A percentile compares a stretch with the other conserved stretches of the same genome.
Evolutionary conservation across 164 flowering plant species (phyloP).

Genomic region (Liriodendron chinense): DNA sequence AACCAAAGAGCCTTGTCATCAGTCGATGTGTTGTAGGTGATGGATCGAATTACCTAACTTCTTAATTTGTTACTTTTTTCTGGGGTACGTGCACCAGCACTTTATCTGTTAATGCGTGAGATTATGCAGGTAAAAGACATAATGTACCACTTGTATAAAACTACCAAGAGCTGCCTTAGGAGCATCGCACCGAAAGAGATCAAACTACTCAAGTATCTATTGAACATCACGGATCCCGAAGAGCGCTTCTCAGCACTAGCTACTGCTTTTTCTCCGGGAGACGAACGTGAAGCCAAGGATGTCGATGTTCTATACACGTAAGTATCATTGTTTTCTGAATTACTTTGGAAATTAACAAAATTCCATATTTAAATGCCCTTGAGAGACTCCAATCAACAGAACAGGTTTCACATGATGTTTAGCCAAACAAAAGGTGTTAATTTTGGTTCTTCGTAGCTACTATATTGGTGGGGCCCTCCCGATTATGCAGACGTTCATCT

Average conservation of each 20-base stretch:
- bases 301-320: conserved; percentile 73
- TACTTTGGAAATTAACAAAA: background rate
- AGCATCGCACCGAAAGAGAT: conserved; percentile 92
- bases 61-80: no score
- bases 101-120: background rate
- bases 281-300: conserved; percentile 62
- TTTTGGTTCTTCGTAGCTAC: no score
- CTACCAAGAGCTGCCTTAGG: conserved; percentile 82
- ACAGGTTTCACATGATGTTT: background rate
- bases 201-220: conserved; percentile 79
- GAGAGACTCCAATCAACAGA: background rate
- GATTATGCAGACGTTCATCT: no score
- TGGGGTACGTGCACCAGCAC: background rate
- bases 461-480: no score
- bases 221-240: conserved; percentile 92
- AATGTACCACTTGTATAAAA: conserved; percentile 80
- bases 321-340: conserved; percentile 12
- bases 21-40: no score
- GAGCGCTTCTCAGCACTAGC: conserved; percentile 94
- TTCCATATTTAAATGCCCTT: background rate
- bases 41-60: no score
- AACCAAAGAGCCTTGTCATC: no score
- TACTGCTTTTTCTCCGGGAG: conserved; percentile 84
- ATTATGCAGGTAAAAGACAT: conserved; percentile 81
- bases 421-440: background rate